Evolutionary conservation across 169 alveolate genomes (phyloP).

Genomic region (Plasmodium malariae): DNA sequence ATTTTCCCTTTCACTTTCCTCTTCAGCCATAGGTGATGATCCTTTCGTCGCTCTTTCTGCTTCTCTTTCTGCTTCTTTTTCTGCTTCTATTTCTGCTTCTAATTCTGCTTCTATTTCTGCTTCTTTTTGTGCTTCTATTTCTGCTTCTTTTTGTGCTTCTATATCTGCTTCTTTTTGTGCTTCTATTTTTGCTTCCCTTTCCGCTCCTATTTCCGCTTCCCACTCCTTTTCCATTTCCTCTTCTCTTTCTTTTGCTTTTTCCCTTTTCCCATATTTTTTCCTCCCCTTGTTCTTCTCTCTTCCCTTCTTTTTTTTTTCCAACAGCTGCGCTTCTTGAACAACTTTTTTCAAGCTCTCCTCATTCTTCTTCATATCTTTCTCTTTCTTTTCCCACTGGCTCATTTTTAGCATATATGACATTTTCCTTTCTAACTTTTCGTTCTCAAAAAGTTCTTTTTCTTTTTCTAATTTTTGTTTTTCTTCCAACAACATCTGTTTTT

Average conservation of each 20-base stretch:
- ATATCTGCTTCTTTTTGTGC: neutral
- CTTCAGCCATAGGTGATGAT: too few species aligned
- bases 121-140: neutral
- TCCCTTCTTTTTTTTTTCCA: neutral
- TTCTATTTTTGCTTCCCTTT: neutral
- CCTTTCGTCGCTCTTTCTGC: too few species aligned
- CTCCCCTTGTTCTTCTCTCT: neutral
- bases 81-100: neutral
- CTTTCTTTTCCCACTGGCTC: conserved; percentile 22
- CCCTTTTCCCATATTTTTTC: neutral
- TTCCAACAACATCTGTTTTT: conserved; percentile 74
- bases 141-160: neutral
- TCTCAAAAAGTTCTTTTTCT: conserved; percentile 64
- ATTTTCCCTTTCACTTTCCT: neutral
- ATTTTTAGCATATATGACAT: conserved; percentile 34
- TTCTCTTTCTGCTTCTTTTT: neutral
- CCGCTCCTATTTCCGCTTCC: neutral
- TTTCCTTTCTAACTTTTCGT: conserved; percentile 33
- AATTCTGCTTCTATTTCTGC: neutral
- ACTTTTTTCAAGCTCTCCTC: conserved; percentile 1
- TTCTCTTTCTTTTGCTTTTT: neutral
- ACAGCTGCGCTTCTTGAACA: neutral
- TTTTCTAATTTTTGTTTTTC: conserved; percentile 79
- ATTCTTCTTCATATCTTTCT: conserved; percentile 7
- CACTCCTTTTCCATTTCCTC: neutral